Conservation (phyloP, 2,329 filamentous ascomycete species). For the Cercospora berteroae region DNA sequence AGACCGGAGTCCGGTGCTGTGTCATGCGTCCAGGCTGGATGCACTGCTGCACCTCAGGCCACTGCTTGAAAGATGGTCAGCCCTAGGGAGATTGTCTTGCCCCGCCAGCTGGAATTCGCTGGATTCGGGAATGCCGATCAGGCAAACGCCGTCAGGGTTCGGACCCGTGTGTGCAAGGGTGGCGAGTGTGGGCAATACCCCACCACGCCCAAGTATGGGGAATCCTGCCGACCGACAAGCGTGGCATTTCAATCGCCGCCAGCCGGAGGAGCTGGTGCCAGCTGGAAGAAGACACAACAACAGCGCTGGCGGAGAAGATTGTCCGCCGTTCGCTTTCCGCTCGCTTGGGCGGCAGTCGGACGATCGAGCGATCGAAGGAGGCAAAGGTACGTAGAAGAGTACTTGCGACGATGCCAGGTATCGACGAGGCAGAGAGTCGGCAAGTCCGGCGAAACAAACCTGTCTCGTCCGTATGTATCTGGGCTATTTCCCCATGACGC, state of each 20-base stretch:
- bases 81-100: neutral
- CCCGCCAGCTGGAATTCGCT: neutral
- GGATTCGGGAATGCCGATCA: neutral
- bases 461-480: neutral
- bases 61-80: neutral
- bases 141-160: conserved; percentile 6
- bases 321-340: neutral
- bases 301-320: neutral
- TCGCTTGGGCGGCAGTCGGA: neutral
- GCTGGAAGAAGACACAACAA: neutral
- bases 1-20: neutral
- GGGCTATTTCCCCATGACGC: conserved; percentile 1
- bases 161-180: no score
- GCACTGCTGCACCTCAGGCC: neutral
- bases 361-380: neutral
- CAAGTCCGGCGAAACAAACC: neutral
- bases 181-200: neutral
- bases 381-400: neutral
- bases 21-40: neutral
- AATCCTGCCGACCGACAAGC: neutral
- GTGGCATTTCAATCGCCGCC: neutral
- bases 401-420: neutral
- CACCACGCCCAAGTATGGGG: neutral
- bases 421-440: neutral
- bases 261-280: neutral